Percentiles rank a stretch among this genome's conserved stretches.
These are phyloP conservation scores for Rhizophora apiculata DNA, from an alignment of 345 rosid species.

Conservation along the genomic window DNA sequence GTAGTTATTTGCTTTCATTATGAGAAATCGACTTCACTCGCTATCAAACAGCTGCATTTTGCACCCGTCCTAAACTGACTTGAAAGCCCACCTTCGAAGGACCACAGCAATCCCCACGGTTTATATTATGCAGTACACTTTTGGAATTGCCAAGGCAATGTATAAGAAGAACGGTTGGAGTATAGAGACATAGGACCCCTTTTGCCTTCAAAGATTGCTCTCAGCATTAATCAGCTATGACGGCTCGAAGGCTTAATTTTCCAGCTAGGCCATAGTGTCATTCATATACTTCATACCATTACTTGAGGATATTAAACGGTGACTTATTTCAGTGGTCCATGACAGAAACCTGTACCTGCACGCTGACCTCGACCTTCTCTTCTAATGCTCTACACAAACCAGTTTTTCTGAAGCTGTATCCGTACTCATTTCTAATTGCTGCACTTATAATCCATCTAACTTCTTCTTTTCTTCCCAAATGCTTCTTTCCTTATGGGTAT, in stretches of 20 bases:
- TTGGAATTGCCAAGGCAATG: neutral
- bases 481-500: too few relatives aligned
- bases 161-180: neutral
- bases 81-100: constrained; percentile 5
- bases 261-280: neutral
- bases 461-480: neutral
- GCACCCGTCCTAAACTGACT: neutral
- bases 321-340: neutral
- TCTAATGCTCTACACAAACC: neutral
- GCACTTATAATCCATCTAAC: constrained; percentile 30
- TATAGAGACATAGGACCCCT: neutral
- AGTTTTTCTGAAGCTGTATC: constrained; percentile 6
- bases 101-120: constrained; percentile 13
- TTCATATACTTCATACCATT: neutral
- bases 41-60: too few relatives aligned
- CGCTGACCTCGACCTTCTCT: too few relatives aligned
- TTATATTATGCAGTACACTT: constrained; percentile 2
- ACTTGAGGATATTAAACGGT: constrained; percentile 13
- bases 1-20: too few relatives aligned
- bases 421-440: neutral
- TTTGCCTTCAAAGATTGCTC: neutral
- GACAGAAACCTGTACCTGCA: too few relatives aligned
- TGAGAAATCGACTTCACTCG: too few relatives aligned
- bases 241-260: neutral
- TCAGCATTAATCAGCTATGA: constrained; percentile 3